Base-by-base conservation (phyloP, 2,329 filamentous ascomycete species). In the Penicillium thymicola region DNA sequence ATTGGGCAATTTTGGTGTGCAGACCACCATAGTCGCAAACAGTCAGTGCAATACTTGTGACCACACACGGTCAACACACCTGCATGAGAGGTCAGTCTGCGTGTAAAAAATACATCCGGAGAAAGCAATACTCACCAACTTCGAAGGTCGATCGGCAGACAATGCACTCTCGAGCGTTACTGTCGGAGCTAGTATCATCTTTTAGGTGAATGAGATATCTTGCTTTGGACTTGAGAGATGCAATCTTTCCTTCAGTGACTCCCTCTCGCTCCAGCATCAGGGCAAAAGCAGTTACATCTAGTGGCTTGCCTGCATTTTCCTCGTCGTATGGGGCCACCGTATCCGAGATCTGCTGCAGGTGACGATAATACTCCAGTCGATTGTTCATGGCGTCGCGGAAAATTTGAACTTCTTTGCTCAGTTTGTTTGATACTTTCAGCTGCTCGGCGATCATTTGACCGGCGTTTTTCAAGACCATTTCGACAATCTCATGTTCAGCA, bases 41-140 rank as follows among this genome's bases (percentile, higher is more conserved):
- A 97, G 28, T 90, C 89, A 67, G 90, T 92, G 77, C 93, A 97
- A 70, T 92, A 97, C 61, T 91, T 85, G 69, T 99, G 94, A 0
- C 93, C 93, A 70, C 94, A 97, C 1, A 91, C 83, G 0, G 93
- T 97, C 62, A 77, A 61, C 18, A 77, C 73, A 27, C 75, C 75
- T 76, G 34, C 13, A 42, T 21, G 3, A 45, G 34, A 40, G 34
- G 49, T 63, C 47, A 65, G 57, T 37, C 4, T 7, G 4, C 53
- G 18, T 27, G 5, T 38, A 37, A 18, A 34, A 14, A 5, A 10
- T 25, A 21, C 0, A 18, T 13, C 1, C 6, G 10, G 9, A 44
- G 30, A 32, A 27, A 3, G 32, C 8, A n/a, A 53, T 93, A 79
- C 51, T 89, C 85, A 51, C 93, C 93, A n/a, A 85, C 78, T 57